These are phyloP conservation scores for Stagonosporopsis rhizophila DNA, from an alignment of 2,329 filamentous ascomycete species.

Conservation along the genomic window DNA sequence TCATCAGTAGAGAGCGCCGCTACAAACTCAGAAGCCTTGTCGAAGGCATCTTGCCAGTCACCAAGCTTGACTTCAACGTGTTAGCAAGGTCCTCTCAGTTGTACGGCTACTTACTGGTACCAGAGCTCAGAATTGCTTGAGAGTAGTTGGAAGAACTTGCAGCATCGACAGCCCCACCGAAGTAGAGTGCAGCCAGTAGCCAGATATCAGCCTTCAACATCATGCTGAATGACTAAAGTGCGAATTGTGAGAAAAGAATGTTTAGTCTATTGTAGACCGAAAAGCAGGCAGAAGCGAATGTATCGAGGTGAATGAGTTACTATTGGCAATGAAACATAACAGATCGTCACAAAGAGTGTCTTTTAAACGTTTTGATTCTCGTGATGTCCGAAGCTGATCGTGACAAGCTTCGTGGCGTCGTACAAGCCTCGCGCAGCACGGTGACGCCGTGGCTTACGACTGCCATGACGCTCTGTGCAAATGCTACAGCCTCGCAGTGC, in stretches of 20 bases:
- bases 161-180: constrained; percentile 11
- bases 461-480: constrained; percentile 2
- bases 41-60: constrained; percentile 29
- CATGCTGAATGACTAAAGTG: neutral
- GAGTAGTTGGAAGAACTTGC: constrained; percentile 15
- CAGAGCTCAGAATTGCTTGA: constrained; percentile 13
- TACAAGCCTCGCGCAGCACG: constrained; percentile 8
- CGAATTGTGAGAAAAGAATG: neutral
- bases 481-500: neutral
- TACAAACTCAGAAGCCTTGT: constrained; percentile 48
- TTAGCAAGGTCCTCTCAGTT: neutral
- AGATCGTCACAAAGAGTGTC: neutral
- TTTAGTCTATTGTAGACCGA: neutral
- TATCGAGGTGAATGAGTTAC: neutral
- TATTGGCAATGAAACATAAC: neutral
- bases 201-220: constrained; percentile 10
- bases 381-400: constrained; percentile 2
- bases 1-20: constrained; percentile 47
- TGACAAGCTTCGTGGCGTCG: constrained; percentile 8
- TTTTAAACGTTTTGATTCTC: neutral
- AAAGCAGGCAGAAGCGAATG: constrained; percentile 6
- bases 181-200: constrained; percentile 16
- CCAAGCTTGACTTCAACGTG: constrained; percentile 10
- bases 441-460: constrained; percentile 14
- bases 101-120: constrained; percentile 2